phyloP scores from a whole-genome alignment of 192 early-diverging fungal genomes.

The Helicostylum pulchrum region DNA sequence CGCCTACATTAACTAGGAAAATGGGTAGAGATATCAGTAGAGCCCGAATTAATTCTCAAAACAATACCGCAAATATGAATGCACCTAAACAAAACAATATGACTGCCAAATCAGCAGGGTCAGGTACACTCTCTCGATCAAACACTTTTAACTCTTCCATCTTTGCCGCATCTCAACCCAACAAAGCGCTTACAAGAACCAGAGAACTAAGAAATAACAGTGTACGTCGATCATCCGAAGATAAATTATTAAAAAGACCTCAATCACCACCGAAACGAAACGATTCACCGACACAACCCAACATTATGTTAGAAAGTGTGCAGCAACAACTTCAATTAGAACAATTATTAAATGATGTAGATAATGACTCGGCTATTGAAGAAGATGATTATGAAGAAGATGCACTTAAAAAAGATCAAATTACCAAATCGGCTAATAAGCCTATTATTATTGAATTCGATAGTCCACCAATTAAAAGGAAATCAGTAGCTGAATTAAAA shows the following conservation, averaged over 20 bases:
- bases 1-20: constrained; percentile 1
- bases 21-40: background rate
- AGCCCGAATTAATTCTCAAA: background rate
- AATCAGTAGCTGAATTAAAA: background rate
- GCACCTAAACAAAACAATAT: background rate
- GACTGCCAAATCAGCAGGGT: constrained; percentile 12
- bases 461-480: background rate
- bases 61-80: background rate
- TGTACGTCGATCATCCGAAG: constrained; percentile 4
- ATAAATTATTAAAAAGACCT: constrained; percentile 8
- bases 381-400: too few relatives aligned
- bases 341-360: background rate
- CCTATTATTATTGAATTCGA: background rate
- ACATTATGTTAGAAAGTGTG: background rate
- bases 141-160: background rate
- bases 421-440: too few relatives aligned
- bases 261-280: constrained; percentile 17
- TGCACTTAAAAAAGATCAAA: too few relatives aligned
- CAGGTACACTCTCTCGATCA: constrained; percentile 8
- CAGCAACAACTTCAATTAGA: background rate
- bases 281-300: constrained; percentile 1
- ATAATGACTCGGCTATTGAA: background rate
- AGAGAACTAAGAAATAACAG: constrained; percentile 1
- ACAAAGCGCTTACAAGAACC: background rate
- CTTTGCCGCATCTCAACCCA: background rate